Conservation (phyloP, 1,139 yeast genomes). For the Geotrichum klebahnii region DNA sequence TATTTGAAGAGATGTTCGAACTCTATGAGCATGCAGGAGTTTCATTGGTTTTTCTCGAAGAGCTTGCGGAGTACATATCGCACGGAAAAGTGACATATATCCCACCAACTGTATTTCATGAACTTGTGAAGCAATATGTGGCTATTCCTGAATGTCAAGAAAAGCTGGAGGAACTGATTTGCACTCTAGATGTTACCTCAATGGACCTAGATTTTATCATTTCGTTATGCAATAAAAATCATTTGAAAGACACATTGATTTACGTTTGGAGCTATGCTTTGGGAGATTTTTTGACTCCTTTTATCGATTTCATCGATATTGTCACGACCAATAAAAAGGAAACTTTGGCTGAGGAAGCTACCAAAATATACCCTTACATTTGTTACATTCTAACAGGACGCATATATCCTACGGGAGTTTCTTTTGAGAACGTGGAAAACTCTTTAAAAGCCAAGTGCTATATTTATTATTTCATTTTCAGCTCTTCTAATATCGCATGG, state of each 20-base stretch:
- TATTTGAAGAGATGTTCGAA: conserved; percentile 41
- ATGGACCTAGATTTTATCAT: conserved; percentile 71
- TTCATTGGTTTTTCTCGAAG: conserved; percentile 46
- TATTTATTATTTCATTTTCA: conserved; percentile 55
- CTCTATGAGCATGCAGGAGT: conserved; percentile 31
- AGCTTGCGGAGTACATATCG: conserved; percentile 50
- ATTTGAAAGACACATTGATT: conserved; percentile 55
- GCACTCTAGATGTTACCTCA: conserved; percentile 56
- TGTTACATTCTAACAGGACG: conserved; percentile 67
- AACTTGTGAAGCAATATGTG: conserved; percentile 52
- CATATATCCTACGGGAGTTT: conserved; percentile 63
- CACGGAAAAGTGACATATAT: conserved; percentile 46
- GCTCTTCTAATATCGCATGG: conserved; percentile 48
- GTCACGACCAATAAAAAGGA: conserved; percentile 31
- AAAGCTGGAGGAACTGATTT: conserved; percentile 58
- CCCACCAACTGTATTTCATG: conserved; percentile 60
- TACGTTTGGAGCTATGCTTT: conserved; percentile 66
- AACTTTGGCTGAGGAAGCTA: conserved; percentile 7
- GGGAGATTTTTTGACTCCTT: conserved; percentile 63
- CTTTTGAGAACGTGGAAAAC: conserved; percentile 23
- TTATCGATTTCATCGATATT: conserved; percentile 51
- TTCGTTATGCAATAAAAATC: conserved; percentile 51
- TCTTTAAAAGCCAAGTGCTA: conserved; percentile 43
- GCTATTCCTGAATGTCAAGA: conserved; percentile 42
- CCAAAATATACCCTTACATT: conserved; percentile 51